Base-by-base conservation (phyloP, 345 rosid genomes). In the Turnera subulata region DNA sequence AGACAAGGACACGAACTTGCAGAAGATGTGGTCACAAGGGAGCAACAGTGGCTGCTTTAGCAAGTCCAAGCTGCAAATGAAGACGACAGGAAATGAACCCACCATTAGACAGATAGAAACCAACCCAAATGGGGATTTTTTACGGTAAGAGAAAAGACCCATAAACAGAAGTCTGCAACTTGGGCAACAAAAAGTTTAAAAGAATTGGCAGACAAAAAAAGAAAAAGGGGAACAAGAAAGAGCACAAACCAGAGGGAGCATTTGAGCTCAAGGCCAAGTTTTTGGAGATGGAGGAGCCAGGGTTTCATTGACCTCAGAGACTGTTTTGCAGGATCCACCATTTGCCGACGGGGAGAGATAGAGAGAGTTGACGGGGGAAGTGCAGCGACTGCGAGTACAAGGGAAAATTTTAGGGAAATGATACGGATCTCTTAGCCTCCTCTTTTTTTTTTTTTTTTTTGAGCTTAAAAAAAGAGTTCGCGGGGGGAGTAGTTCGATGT, bases 11-110 rank as follows among this genome's bases (percentile, higher is more conserved):
- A 58, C 82, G 21, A 53, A 90, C 95, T 71, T 55, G 97, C 94
- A 91, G 65, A 91, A 82, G 45, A 88, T 63, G 63, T 91, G 97
- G 25, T 84, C 81, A 61, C 97, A 88, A 17, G 96, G 89, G 48
- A 91, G 88, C 81, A 88, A 62, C 66, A 62, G 49, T 0, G 97
- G 94, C 15, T 59, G 67, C 21, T 69, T 81, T 20, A 85, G 71
- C 70, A 91, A 80, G 53, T 73, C 58, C 59, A 88, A 80, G 58
- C 97, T 91, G 85, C 63, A 64, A 58, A 51, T 56, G 13, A 46
- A 8, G 23, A 23, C 35, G 47, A 29, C 14, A 11, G 50, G n/a
- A 59, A 54, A 19, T 4, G 22, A 17, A 33, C 29, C 17, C 46
- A 18, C 11, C 12, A 48, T 16, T 19, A 39, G 16, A 49, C 8